These are phyloP conservation scores for Yamadazyma kitorensis DNA, from an alignment of 805 yeast species.

Conservation along the genomic window DNA sequence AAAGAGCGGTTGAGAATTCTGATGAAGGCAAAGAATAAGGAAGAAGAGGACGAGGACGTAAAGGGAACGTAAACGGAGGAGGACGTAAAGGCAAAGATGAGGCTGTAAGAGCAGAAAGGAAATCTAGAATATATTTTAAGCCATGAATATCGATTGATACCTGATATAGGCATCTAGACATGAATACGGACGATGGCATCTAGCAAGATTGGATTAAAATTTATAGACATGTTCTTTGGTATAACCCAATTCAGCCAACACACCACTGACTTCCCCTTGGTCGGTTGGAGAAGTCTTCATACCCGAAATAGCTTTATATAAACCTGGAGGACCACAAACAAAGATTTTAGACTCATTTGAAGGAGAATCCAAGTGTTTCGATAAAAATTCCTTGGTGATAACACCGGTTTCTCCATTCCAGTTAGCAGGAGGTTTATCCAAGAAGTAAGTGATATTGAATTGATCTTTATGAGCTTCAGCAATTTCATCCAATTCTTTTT, in stretches of 20 bases:
- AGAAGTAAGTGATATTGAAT: constrained; percentile 73
- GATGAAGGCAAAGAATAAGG: no score
- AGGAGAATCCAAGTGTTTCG: constrained; percentile 61
- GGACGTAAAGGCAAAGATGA: no score
- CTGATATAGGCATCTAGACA: no score
- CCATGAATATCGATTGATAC: no score
- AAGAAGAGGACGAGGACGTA: no score
- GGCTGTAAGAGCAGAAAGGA: no score
- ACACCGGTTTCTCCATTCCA: constrained; percentile 67
- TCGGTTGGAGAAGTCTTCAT: constrained; percentile 78
- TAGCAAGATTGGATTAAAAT: no score
- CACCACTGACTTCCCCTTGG: constrained; percentile 93
- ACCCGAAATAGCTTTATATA: constrained; percentile 88
- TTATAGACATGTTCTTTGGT: constrained; percentile 85
- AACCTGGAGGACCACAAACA: constrained; percentile 94
- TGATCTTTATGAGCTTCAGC: constrained; percentile 72
- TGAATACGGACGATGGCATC: no score
- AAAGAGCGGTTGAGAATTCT: no score
- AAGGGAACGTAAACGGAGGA: no score
- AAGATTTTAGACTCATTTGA: constrained; percentile 58
- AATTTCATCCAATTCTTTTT: constrained; percentile 68
- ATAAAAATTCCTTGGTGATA: constrained; percentile 73
- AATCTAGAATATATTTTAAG: no score
- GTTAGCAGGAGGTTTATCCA: constrained; percentile 56
- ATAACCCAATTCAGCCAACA: constrained; percentile 84